A percentile compares a stretch with the other conserved stretches of the same genome.
phyloP scores from a whole-genome alignment of 1,284 basidiomycete genomes.

The Cystobasidium sp. region DNA sequence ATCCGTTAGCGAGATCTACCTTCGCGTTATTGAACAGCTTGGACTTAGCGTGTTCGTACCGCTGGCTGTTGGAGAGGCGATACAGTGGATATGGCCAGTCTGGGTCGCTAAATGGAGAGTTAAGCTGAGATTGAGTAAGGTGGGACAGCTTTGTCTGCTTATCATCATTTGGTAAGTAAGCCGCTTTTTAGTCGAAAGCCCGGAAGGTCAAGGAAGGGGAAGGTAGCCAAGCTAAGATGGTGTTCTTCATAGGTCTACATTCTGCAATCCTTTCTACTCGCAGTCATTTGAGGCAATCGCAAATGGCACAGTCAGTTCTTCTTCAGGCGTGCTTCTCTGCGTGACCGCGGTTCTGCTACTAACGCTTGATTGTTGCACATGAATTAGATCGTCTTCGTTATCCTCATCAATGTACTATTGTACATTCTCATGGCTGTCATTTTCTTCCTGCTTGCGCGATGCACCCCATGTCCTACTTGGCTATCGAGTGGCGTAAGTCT shows the following conservation, averaged over 20 bases:
- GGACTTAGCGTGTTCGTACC: conserved; percentile 54
- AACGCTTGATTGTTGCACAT: background rate
- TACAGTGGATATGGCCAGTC: conserved; percentile 52
- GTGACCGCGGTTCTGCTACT: background rate
- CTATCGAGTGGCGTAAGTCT: conserved; percentile 14
- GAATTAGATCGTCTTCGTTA: conserved; percentile 51
- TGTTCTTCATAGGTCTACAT: conserved; percentile 48
- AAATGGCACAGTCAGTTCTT: conserved; percentile 46
- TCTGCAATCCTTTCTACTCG: conserved; percentile 55
- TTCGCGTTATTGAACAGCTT: conserved; percentile 53
- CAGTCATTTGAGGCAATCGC: conserved; percentile 53
- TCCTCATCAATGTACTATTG: conserved; percentile 50
- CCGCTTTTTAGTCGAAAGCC: background rate
- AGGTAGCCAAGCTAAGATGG: no score
- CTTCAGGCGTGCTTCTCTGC: no score
- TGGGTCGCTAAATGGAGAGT: conserved; percentile 51
- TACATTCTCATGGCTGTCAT: conserved; percentile 52
- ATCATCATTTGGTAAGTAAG: conserved; percentile 53
- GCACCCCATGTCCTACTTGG: conserved; percentile 37
- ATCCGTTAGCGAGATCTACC: conserved; percentile 53
- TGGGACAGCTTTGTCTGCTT: conserved; percentile 53
- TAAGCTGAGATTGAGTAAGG: conserved; percentile 52
- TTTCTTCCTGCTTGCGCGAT: conserved; percentile 52
- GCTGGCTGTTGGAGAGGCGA: conserved; percentile 54
- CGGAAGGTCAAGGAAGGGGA: background rate